phyloP scores from a whole-genome alignment of 2,329 filamentous ascomycete species.

The Paraphoma chrysanthemicola region DNA sequence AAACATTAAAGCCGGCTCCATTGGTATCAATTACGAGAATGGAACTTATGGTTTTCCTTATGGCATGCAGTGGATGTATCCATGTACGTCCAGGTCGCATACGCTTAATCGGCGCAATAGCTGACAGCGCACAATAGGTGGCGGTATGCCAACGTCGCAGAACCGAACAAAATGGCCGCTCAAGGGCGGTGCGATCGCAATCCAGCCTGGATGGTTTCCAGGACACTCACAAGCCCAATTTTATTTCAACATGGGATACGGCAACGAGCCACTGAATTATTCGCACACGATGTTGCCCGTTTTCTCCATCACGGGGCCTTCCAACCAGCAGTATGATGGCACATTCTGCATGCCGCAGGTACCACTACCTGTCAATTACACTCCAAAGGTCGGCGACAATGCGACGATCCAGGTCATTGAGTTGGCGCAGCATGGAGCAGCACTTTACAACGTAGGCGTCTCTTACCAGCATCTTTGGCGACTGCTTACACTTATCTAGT shows the following conservation, averaged over 20 bases:
- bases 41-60: constrained; percentile 70
- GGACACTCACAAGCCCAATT: constrained; percentile 83
- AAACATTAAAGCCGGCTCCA: constrained; percentile 45
- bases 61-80: constrained; percentile 95
- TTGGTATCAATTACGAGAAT: constrained; percentile 56
- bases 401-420: constrained; percentile 91
- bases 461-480: background rate
- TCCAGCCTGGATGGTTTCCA: constrained; percentile 96
- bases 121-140: constrained; percentile 64
- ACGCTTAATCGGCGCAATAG: background rate
- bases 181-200: constrained; percentile 81
- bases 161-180: constrained; percentile 95
- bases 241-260: constrained; percentile 91
- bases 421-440: constrained; percentile 80
- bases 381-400: constrained; percentile 79
- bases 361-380: constrained; percentile 75
- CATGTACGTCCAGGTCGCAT: constrained; percentile 69
- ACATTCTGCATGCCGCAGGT: constrained; percentile 90
- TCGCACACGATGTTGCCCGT: constrained; percentile 80
- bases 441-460: constrained; percentile 75
- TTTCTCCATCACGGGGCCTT: constrained; percentile 83
- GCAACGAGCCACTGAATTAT: constrained; percentile 84
- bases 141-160: constrained; percentile 75
- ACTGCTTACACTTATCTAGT: constrained; percentile 60
- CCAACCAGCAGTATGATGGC: constrained; percentile 84